Evolutionary conservation across 345 rosid species (phyloP), one percentile per base, ranked within the genome.

Genomic region (Toxicodendron radicans): DNA sequence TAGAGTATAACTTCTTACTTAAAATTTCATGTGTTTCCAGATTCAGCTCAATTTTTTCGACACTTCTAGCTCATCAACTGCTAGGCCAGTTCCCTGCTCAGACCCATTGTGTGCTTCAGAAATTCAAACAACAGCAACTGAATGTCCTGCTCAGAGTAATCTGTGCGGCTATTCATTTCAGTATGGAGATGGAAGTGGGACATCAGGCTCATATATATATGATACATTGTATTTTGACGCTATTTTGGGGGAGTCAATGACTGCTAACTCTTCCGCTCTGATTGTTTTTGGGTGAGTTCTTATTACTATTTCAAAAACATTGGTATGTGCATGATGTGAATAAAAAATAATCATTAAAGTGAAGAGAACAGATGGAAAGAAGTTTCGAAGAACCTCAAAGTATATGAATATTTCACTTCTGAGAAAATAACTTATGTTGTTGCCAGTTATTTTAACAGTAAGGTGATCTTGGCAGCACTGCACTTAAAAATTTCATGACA

Each of bases 111-210:
- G 89, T 74, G 77, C 86, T 70, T 82, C 92, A 33, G 78, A 77
- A 21, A 79, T 82, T 66, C 97, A 84, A 75, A 88, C 91, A 16
- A 79, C 94, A 24, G 88, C 90, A 45, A 84, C 89, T 59, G 86
- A 91, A 33, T 95, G 98, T 59, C 77, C 89, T 75, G 23, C 82
- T 52, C 84, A 85, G 85, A 85, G 80, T 72, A 87, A 91, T 76
- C 96, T 79, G 78, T 95, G 99, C 53, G 78, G 91, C 71, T 95
- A 95, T 84, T 76, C 97, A 12, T 95, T 93, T 76, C 90, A 86
- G 48, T 95, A 95, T 75, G 98, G 97, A 58, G 99, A 95, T 80
- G 91, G 90, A 78, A 95, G 99, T 77, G 99, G 98, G 80, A 93
- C 99, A 64, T 83, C 94, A 1, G 99, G 99, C 76, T 85, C 82